Conservation (phyloP, 2,329 filamentous ascomycete species). For the Teratosphaeria nubilosa region DNA sequence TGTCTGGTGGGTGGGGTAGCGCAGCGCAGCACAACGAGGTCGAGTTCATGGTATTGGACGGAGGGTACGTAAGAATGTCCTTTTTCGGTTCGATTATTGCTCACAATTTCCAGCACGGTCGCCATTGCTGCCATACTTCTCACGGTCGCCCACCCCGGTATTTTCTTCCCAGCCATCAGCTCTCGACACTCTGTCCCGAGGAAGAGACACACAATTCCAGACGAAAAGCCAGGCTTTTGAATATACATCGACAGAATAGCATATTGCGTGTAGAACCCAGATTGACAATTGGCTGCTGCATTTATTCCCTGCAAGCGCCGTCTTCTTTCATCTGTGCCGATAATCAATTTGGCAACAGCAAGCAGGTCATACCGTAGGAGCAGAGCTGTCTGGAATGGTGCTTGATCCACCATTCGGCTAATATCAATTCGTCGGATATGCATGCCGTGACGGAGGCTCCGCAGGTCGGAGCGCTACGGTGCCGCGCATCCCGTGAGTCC, state of each 20-base stretch:
- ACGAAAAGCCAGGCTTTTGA: background rate
- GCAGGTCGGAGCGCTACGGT: too few relatives aligned
- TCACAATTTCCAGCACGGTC: conserved; percentile 31
- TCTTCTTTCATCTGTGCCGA: too few relatives aligned
- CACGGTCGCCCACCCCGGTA: conserved; percentile 36
- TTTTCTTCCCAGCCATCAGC: conserved; percentile 29
- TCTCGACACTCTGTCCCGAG: background rate
- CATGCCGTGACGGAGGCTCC: too few relatives aligned
- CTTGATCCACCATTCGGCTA: too few relatives aligned
- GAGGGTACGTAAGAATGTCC: conserved; percentile 31
- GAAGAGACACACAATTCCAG: background rate
- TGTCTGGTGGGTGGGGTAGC: conserved; percentile 42
- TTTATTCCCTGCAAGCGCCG: too few relatives aligned
- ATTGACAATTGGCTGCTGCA: background rate
- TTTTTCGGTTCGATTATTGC: background rate
- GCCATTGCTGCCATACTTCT: conserved; percentile 31
- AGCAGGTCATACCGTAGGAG: too few relatives aligned
- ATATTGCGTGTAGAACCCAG: background rate
- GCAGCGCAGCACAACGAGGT: conserved; percentile 37
- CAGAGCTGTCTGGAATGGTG: too few relatives aligned
- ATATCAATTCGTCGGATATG: too few relatives aligned
- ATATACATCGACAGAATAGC: background rate
- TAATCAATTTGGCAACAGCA: too few relatives aligned
- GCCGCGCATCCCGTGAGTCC: too few relatives aligned
- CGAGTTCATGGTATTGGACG: conserved; percentile 39